Evolutionary conservation across 176 grass and related monocot species (phyloP).

Genomic region (Puccinellia tenuiflora): DNA sequence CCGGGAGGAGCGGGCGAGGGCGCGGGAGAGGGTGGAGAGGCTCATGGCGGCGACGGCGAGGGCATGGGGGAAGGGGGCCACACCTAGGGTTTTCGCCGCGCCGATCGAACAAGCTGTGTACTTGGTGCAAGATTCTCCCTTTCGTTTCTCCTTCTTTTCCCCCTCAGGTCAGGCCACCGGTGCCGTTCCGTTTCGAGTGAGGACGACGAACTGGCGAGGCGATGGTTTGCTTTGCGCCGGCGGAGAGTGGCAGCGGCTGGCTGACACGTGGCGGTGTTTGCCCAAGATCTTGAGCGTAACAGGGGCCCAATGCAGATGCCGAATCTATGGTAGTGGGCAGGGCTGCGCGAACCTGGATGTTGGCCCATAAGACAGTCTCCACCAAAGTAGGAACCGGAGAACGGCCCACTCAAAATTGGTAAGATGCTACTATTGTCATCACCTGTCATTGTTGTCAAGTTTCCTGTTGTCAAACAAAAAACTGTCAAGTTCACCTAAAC

Average conservation of each 20-base stretch:
- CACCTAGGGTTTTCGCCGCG: slow-evolving; percentile 16
- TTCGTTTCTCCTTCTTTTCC: background rate
- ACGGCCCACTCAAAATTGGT: too few species aligned
- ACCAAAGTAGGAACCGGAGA: too few species aligned
- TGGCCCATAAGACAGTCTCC: too few species aligned
- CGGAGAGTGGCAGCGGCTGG: background rate
- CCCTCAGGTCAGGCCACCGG: background rate
- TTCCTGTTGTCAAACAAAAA: too few species aligned
- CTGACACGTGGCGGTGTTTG: slow-evolving; percentile 21
- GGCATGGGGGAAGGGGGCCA: background rate
- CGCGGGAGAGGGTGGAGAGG: slow-evolving; percentile 55
- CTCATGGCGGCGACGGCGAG: slow-evolving; percentile 40
- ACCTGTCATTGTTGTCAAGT: too few species aligned
- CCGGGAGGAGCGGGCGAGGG: slow-evolving; percentile 59
- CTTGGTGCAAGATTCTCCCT: background rate
- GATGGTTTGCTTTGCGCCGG: background rate
- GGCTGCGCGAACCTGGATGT: too few species aligned
- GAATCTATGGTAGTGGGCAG: too few species aligned
- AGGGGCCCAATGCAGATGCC: too few species aligned
- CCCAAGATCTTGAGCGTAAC: too few species aligned
- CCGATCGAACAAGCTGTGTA: background rate
- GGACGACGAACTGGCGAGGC: background rate
- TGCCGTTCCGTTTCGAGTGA: background rate
- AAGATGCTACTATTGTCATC: too few species aligned
- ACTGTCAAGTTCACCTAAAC: too few species aligned